phyloP scores from a whole-genome alignment of 768 basidiomycete genomes.

The Boletus huronensis region DNA sequence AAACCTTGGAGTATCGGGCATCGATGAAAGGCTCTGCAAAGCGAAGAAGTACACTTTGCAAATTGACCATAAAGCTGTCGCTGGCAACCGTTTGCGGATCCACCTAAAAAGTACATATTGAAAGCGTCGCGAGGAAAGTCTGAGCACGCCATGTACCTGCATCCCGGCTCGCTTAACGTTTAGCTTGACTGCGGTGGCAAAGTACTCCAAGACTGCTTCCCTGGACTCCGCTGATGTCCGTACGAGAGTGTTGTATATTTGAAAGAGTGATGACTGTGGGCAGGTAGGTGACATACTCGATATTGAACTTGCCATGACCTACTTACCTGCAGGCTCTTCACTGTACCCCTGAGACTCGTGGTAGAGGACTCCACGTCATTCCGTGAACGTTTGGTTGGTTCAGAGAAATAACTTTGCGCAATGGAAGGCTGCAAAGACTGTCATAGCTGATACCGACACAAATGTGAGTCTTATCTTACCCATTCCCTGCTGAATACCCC shows the following conservation, averaged over 20 bases:
- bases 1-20: slow-evolving; percentile 80
- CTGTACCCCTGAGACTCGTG: slow-evolving; percentile 79
- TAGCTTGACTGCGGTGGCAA: slow-evolving; percentile 66
- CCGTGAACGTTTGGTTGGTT: slow-evolving; percentile 70
- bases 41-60: slow-evolving; percentile 75
- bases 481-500: slow-evolving; percentile 89
- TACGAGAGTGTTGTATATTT: slow-evolving; percentile 84
- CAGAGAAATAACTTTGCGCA: slow-evolving; percentile 77
- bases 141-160: slow-evolving; percentile 49
- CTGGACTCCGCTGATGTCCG: slow-evolving; percentile 74
- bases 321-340: slow-evolving; percentile 78
- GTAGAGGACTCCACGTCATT: slow-evolving; percentile 80
- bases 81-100: slow-evolving; percentile 82
- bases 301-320: neutral
- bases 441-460: neutral
- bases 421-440: slow-evolving; percentile 58
- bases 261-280: slow-evolving; percentile 65
- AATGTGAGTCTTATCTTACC: slow-evolving; percentile 41
- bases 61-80: slow-evolving; percentile 91
- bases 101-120: slow-evolving; percentile 45
- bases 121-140: neutral
- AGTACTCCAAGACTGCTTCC: slow-evolving; percentile 81
- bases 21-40: slow-evolving; percentile 97
- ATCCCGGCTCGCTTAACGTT: slow-evolving; percentile 90
- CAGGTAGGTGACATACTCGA: neutral